Conservation (phyloP, 1,284 basidiomycete species). For the Mycosarcoma mackinlayi region DNA sequence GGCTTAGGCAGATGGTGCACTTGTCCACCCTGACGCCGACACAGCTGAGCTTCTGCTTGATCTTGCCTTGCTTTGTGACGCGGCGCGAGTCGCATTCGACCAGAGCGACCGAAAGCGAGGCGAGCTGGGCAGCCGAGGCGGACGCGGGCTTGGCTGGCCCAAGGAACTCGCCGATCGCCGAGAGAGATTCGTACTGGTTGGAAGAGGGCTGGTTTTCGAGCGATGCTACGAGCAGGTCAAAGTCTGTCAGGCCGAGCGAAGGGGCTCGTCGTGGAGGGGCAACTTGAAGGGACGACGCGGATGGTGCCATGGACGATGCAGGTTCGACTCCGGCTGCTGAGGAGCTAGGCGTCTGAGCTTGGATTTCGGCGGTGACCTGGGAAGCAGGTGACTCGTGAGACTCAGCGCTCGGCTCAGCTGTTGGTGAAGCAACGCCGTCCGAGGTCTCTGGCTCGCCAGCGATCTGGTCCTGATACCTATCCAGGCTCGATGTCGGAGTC, state of each 20-base stretch:
- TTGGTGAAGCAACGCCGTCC: background rate
- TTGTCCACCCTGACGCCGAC: conserved; percentile 80
- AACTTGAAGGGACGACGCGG: background rate
- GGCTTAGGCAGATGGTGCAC: conserved; percentile 81
- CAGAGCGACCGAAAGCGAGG: conserved; percentile 72
- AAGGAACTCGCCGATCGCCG: conserved; percentile 75
- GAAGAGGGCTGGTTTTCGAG: conserved; percentile 37
- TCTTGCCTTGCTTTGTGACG: conserved; percentile 77
- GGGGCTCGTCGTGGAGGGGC: conserved; percentile 7
- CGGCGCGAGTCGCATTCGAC: conserved; percentile 78
- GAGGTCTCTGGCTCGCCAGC: background rate
- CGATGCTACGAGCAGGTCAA: conserved; percentile 62
- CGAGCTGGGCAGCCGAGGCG: conserved; percentile 65
- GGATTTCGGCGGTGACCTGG: too few species aligned
- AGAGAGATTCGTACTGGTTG: conserved; percentile 70
- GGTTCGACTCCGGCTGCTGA: too few species aligned
- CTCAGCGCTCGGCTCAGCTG: background rate
- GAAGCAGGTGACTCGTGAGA: background rate
- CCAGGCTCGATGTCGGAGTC: background rate
- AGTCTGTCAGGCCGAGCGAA: conserved; percentile 56
- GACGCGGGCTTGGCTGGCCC: conserved; percentile 72
- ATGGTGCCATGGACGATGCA: too few species aligned
- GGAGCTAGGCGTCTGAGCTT: too few species aligned
- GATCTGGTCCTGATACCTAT: background rate
- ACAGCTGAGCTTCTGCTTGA: conserved; percentile 80